phyloP scores from a whole-genome alignment of 176 grass and related monocot genomes.

The Puccinellia tenuiflora region DNA sequence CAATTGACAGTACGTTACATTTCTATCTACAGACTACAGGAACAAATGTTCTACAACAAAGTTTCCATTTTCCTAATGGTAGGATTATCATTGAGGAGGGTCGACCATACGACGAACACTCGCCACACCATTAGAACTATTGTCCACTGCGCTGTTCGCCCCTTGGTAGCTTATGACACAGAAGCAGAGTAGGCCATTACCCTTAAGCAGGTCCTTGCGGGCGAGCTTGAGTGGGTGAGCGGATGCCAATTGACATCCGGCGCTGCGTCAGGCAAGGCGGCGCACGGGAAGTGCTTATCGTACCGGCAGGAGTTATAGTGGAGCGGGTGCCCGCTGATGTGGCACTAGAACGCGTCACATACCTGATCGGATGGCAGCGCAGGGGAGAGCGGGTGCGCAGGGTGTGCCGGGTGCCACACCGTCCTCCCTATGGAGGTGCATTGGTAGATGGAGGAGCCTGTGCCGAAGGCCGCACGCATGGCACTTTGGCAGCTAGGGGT shows the following conservation, averaged over 20 bases:
- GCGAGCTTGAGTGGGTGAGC: not conserved
- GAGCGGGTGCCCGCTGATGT: not conserved
- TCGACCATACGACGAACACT: not conserved
- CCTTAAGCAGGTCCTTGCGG: not conserved
- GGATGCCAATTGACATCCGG: not conserved
- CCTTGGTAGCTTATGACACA: conserved; percentile 4
- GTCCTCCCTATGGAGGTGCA: not conserved
- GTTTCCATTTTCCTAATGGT: not conserved
- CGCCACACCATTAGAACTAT: not conserved
- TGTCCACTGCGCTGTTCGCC: not conserved
- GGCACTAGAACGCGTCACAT: conserved; percentile 19
- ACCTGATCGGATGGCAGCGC: not conserved
- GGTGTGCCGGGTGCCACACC: conserved; percentile 20
- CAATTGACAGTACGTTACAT: not conserved
- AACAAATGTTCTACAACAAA: not conserved
- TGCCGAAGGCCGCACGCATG: conserved; percentile 9
- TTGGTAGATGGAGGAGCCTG: not conserved
- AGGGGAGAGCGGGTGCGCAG: not conserved
- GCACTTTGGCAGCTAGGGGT: not conserved
- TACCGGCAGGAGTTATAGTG: conserved; percentile 22
- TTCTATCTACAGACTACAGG: not conserved
- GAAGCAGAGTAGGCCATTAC: not conserved
- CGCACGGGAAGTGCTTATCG: conserved; percentile 37
- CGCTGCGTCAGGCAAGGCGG: not conserved
- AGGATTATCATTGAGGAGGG: not conserved